These are phyloP conservation scores for Fusarium duplospermum DNA, from an alignment of 2,329 filamentous ascomycete genomes.

Conservation along the genomic window DNA sequence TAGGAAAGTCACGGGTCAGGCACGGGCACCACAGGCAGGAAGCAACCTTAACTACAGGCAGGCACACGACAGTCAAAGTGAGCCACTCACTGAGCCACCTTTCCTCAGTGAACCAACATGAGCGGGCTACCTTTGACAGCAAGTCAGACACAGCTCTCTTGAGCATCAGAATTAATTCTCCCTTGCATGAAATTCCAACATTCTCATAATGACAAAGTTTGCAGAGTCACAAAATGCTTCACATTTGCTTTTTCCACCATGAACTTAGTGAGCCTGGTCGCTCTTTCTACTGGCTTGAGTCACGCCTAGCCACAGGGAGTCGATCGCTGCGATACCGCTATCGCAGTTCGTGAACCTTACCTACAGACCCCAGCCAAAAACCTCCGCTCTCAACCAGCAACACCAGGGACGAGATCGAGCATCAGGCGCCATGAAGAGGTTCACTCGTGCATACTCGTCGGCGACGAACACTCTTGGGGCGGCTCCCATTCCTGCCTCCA, in stretches of 20 bases:
- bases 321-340: slow-evolving; percentile 39
- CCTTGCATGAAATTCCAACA: not conserved
- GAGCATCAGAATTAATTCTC: not conserved
- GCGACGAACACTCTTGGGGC: slow-evolving; percentile 41
- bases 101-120: not conserved
- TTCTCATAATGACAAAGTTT: not conserved
- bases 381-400: slow-evolving; percentile 16
- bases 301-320: slow-evolving; percentile 15
- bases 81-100: not conserved
- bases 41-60: not conserved
- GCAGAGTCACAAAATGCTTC: not conserved
- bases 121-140: not conserved
- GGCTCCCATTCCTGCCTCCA: slow-evolving; percentile 74
- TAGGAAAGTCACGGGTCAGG: not conserved
- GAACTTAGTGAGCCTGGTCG: not conserved
- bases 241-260: not conserved
- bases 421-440: slow-evolving; percentile 45
- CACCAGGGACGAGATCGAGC: slow-evolving; percentile 19
- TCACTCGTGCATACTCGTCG: slow-evolving; percentile 51
- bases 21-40: not conserved
- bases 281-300: not conserved
- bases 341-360: slow-evolving; percentile 19
- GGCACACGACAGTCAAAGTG: slow-evolving; percentile 1
- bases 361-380: slow-evolving; percentile 29
- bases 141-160: not conserved